Percentiles rank a stretch among this genome's conserved stretches.
Evolutionary conservation across 176 grass and related monocot genomes (phyloP).

Genomic region (Carex myosuroides): DNA sequence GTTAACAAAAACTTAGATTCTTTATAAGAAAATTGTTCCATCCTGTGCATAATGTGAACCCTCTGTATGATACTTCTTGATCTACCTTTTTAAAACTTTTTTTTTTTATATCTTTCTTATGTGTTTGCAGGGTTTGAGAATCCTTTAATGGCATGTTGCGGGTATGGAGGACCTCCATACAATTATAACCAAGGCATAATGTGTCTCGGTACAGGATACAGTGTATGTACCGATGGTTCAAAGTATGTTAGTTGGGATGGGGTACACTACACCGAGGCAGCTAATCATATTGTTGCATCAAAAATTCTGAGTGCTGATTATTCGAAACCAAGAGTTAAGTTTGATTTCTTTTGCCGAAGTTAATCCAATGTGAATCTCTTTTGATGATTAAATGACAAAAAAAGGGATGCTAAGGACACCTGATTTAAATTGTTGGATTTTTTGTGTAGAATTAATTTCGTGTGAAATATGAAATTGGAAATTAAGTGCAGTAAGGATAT

Average conservation of each 20-base stretch:
- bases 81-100: too few relatives aligned
- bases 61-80: too few relatives aligned
- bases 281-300: conserved; percentile 43
- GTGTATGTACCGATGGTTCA: conserved; percentile 40
- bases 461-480: not conserved
- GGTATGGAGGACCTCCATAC: conserved; percentile 55
- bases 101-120: not conserved
- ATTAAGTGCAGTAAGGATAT: not conserved
- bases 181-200: conserved; percentile 40
- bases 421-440: not conserved
- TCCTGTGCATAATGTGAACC: too few relatives aligned
- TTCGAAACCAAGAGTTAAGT: conserved; percentile 50
- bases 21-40: too few relatives aligned
- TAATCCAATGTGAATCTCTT: not conserved
- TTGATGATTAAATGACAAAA: not conserved
- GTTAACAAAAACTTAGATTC: too few relatives aligned
- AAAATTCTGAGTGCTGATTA: conserved; percentile 58
- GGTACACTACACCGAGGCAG: conserved; percentile 80
- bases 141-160: conserved; percentile 72
- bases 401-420: not conserved
- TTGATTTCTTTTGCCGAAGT: conserved; percentile 49
- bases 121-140: conserved; percentile 47
- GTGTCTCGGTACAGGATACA: conserved; percentile 36
- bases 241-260: conserved; percentile 89
- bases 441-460: not conserved